Conservation (phyloP, 257 asterid species). For the Primulina eburnea region DNA sequence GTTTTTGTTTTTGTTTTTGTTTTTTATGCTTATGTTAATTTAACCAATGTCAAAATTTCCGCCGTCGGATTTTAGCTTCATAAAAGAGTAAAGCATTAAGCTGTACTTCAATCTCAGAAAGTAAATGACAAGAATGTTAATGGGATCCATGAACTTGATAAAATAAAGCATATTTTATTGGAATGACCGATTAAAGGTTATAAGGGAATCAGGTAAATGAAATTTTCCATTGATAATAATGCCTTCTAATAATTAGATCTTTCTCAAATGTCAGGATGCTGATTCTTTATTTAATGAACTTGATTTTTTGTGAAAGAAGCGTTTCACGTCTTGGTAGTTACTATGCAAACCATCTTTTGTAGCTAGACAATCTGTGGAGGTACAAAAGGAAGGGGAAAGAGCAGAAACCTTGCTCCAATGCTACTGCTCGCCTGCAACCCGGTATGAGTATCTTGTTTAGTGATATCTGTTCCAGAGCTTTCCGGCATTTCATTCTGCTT, state of each 20-base stretch:
- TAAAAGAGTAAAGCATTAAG: no score
- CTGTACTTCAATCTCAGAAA: no score
- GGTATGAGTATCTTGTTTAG: constrained; percentile 29
- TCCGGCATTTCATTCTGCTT: background rate
- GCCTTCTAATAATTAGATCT: no score
- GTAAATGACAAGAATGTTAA: background rate
- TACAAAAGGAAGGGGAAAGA: constrained; percentile 71
- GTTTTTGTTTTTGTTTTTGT: background rate
- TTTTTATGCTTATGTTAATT: background rate
- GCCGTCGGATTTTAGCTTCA: background rate
- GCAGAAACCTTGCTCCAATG: constrained; percentile 47
- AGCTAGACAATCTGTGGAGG: constrained; percentile 77
- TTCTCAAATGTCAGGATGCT: background rate
- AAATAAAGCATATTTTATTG: no score
- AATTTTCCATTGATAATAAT: background rate
- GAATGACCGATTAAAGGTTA: background rate
- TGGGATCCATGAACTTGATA: no score
- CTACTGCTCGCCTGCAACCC: constrained; percentile 30
- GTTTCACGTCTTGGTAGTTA: constrained; percentile 12
- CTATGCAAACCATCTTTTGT: constrained; percentile 25
- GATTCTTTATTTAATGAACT: constrained; percentile 8
- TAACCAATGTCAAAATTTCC: background rate
- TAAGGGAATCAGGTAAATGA: background rate
- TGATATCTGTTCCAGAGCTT: background rate
- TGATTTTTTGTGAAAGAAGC: constrained; percentile 5